Percentiles rank a stretch among this genome's conserved stretches.
Conservation (phyloP, 1,284 basidiomycete genomes). For the Tetrapyrgos nigripes region DNA sequence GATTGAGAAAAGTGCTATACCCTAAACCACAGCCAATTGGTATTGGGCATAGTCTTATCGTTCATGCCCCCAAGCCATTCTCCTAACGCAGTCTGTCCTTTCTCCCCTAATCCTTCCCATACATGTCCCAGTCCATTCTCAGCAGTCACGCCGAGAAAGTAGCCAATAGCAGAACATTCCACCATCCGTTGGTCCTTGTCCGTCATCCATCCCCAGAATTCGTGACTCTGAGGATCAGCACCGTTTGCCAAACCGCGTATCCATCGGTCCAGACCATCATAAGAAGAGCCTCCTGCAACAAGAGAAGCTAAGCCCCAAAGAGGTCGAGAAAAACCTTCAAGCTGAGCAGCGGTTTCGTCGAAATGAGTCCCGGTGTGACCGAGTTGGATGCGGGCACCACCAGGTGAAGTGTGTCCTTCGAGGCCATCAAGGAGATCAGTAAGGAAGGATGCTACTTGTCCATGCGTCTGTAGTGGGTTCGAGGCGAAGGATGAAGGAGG, state of each 20-base stretch:
- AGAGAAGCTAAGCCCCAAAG: constrained; percentile 78
- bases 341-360: constrained; percentile 74
- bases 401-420: constrained; percentile 71
- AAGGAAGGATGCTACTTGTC: constrained; percentile 63
- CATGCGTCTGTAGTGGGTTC: constrained; percentile 66
- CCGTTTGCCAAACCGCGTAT: constrained; percentile 69
- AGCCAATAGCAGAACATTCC: constrained; percentile 81
- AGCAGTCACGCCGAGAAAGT: constrained; percentile 69
- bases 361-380: constrained; percentile 80
- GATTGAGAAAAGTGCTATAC: constrained; percentile 39
- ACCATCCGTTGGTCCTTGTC: constrained; percentile 86
- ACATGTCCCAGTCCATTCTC: constrained; percentile 60
- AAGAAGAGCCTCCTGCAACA: constrained; percentile 66
- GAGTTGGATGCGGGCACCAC: constrained; percentile 73
- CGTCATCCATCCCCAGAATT: constrained; percentile 80
- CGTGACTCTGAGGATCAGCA: constrained; percentile 65
- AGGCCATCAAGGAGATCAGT: constrained; percentile 70
- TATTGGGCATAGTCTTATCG: constrained; percentile 76
- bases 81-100: constrained; percentile 64
- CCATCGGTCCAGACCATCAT: constrained; percentile 65
- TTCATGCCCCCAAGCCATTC: constrained; percentile 79
- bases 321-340: constrained; percentile 80
- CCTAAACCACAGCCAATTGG: constrained; percentile 86
- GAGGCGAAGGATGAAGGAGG: constrained; percentile 28
- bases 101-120: constrained; percentile 63